phyloP scores from a whole-genome alignment of 345 rosid species.

The Sonneratia alba region DNA sequence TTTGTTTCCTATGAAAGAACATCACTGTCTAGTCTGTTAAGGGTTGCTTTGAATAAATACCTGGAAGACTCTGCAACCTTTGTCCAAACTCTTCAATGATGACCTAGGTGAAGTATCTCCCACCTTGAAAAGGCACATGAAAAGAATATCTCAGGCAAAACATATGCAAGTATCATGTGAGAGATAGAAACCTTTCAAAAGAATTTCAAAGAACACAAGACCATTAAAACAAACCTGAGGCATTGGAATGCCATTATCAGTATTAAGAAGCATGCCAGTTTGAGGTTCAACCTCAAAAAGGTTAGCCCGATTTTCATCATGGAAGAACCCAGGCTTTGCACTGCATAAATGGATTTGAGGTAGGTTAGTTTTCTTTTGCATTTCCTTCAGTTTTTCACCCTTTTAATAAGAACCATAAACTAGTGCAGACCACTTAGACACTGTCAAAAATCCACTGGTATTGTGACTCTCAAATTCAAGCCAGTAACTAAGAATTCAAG shows the following conservation, averaged over 20 bases:
- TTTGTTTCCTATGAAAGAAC: neutral
- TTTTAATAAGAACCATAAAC: neutral
- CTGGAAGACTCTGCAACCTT: constrained; percentile 62
- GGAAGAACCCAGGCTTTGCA: constrained; percentile 95
- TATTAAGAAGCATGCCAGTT: constrained; percentile 80
- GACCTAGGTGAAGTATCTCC: constrained; percentile 43
- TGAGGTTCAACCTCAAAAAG: constrained; percentile 85
- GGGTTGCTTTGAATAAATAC: constrained; percentile 18
- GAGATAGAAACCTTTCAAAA: neutral
- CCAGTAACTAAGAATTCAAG: neutral
- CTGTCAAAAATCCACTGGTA: neutral
- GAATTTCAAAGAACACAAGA: neutral
- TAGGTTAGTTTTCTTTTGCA: neutral
- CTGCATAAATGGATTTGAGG: constrained; percentile 28
- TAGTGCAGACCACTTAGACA: neutral
- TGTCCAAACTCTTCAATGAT: constrained; percentile 26
- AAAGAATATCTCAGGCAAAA: neutral
- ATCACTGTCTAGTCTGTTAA: neutral
- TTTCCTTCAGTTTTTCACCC: neutral
- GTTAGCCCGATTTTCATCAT: constrained; percentile 72
- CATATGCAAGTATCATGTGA: neutral
- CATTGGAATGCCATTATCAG: constrained; percentile 95
- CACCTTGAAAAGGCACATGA: constrained; percentile 32
- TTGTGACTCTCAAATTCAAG: neutral
- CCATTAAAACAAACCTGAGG: constrained; percentile 48